A percentile compares a stretch with the other conserved stretches of the same genome.
phyloP scores from a whole-genome alignment of 2,329 filamentous ascomycete genomes.

The Alternaria sp. region DNA sequence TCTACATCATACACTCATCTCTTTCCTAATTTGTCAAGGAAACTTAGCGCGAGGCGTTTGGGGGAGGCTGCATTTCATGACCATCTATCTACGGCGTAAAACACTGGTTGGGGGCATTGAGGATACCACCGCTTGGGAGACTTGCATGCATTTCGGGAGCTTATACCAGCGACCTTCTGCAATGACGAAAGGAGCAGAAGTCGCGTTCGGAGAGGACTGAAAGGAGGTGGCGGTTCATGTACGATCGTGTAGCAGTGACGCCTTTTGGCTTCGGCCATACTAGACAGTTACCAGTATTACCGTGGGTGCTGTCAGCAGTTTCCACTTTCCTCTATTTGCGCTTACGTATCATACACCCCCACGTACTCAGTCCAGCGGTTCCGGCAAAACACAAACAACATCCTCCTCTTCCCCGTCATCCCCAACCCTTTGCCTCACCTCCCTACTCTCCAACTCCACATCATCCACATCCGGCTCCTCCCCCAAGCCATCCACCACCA shows the following conservation, averaged over 20 bases:
- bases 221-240: neutral
- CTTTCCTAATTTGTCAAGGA: slow-evolving; percentile 16
- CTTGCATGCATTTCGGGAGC: slow-evolving; percentile 6
- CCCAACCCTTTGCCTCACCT: neutral
- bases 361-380: neutral
- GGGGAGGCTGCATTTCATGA: slow-evolving; percentile 11
- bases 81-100: slow-evolving; percentile 21
- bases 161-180: neutral
- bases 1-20: slow-evolving; percentile 6
- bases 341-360: neutral
- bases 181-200: neutral
- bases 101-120: slow-evolving; percentile 8
- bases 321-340: neutral
- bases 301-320: neutral
- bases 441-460: neutral
- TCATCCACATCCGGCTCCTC: neutral
- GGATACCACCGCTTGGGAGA: slow-evolving; percentile 26
- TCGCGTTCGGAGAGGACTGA: neutral
- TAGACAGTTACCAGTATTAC: neutral
- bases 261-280: neutral
- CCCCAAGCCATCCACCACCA: neutral
- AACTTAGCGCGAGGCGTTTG: slow-evolving; percentile 32
- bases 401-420: neutral
- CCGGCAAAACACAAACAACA: neutral
- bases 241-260: neutral